phyloP scores from a whole-genome alignment of 805 yeast species.

The Zygosaccharomyces pseudorouxii region DNA sequence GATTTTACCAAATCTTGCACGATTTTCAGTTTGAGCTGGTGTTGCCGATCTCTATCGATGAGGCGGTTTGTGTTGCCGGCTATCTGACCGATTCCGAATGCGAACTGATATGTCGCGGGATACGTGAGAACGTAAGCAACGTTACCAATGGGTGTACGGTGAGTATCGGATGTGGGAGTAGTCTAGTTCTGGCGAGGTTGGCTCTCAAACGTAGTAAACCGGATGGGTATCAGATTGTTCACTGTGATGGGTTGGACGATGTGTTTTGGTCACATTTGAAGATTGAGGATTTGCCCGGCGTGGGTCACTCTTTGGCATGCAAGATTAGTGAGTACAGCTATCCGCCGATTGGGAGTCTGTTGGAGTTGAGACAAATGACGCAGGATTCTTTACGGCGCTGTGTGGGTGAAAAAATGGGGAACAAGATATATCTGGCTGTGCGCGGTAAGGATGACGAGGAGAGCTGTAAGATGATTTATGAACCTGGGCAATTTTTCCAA shows the following conservation, averaged over 20 bases:
- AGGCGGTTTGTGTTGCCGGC: slow-evolving; percentile 51
- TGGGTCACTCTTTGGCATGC: slow-evolving; percentile 48
- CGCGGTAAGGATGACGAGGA: slow-evolving; percentile 65
- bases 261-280: slow-evolving; percentile 26
- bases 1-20: slow-evolving; percentile 55
- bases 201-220: slow-evolving; percentile 79
- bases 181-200: slow-evolving; percentile 72
- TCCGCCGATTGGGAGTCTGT: not conserved
- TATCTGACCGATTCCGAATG: slow-evolving; percentile 22
- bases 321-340: slow-evolving; percentile 37
- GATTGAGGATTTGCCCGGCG: slow-evolving; percentile 53
- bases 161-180: slow-evolving; percentile 73
- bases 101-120: slow-evolving; percentile 23
- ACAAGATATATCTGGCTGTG: slow-evolving; percentile 53
- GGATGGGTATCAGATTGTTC: slow-evolving; percentile 49
- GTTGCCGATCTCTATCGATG: slow-evolving; percentile 87
- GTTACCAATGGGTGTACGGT: slow-evolving; percentile 57
- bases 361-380: slow-evolving; percentile 5
- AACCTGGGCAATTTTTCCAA: slow-evolving; percentile 44
- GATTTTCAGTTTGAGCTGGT: slow-evolving; percentile 40
- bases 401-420: slow-evolving; percentile 70
- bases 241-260: slow-evolving; percentile 35
- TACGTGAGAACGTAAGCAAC: slow-evolving; percentile 41
- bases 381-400: slow-evolving; percentile 25
- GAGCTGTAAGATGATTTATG: slow-evolving; percentile 45